These are phyloP conservation scores for Rhizopogon vulgaris DNA, from an alignment of 768 basidiomycete genomes.

Conservation along the genomic window DNA sequence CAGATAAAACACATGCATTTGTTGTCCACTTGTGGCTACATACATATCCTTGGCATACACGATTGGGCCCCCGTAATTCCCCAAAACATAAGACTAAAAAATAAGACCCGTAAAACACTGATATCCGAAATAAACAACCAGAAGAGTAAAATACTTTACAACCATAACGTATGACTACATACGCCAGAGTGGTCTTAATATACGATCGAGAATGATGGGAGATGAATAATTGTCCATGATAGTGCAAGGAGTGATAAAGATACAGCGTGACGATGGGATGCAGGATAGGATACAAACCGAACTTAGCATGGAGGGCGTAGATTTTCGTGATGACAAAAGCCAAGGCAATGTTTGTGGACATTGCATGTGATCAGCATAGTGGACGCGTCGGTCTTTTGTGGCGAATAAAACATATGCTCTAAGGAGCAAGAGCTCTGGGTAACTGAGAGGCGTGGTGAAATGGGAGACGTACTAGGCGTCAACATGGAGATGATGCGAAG, in stretches of 20 bases:
- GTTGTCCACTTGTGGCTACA: constrained; percentile 3
- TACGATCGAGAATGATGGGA: constrained; percentile 4
- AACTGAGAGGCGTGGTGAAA: not conserved
- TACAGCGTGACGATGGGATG: constrained; percentile 21
- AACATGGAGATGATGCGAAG: not conserved
- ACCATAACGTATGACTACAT: constrained; percentile 32
- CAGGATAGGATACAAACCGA: constrained; percentile 22
- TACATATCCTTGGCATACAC: constrained; percentile 4
- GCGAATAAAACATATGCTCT: not conserved
- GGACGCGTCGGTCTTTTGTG: not conserved
- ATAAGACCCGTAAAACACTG: constrained; percentile 1
- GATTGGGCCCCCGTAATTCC: not conserved
- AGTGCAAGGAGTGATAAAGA: constrained; percentile 24
- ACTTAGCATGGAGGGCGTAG: constrained; percentile 21
- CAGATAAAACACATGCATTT: constrained; percentile 1
- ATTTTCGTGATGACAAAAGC: constrained; percentile 15
- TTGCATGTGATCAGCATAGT: not conserved
- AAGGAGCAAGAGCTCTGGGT: not conserved
- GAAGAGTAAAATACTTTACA: constrained; percentile 27
- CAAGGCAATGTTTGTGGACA: not conserved
- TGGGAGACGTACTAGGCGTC: not conserved
- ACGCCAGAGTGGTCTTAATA: constrained; percentile 16
- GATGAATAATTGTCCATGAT: constrained; percentile 9
- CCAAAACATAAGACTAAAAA: not conserved
- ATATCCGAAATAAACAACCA: constrained; percentile 8